Evolutionary conservation across 2,329 filamentous ascomycete genomes (phyloP), one percentile per base, ranked within the genome.

Genomic region (Bipolaris cookei): DNA sequence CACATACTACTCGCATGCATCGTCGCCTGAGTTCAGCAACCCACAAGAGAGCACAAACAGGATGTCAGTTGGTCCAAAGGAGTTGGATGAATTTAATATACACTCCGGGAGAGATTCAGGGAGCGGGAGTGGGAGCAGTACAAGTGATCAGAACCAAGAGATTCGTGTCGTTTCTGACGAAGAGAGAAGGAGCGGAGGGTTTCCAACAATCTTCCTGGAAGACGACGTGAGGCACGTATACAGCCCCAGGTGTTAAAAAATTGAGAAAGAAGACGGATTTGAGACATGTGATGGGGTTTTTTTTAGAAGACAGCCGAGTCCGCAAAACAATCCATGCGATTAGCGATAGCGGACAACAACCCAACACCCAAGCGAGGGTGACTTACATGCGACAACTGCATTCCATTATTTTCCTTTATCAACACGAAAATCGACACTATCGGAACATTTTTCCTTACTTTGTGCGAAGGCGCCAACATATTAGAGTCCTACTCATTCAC

Each of bases 1-100:
- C 23, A 68, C 64, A 16, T 61, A 61, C 47, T 63, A 56, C 35
- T 56, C 59, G 1, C 53, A 51, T 18, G 48, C 43, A 14, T 53
- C 44, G 8, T 51, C 50, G 13, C 37, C 30, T 4, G 51, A 50
- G 3, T 11, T 34, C 8, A 32, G 32, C 2, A 50, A 23, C 30
- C 13, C 13, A 34, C 42, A 54, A 6, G 51, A 49, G 18, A 50
- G 45, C 39, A 47, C 6, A 7, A 20, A 51, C 6, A 39, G 30
- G 16, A 39, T 16, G 1, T 35, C 21, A 25, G 25, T 41, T 3
- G 47, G 44, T 4, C 28, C 39, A 14, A n/a, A 21, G 8, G 54
- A 57, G 18, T 32, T 57, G 11, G 50, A 38, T 4, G 44, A 48
- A 18, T 44, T 58, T 20, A 5, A 3, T 49, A 13, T 41, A 35